Percentiles rank a stretch among this genome's conserved stretches.
These are phyloP conservation scores for Talaromyces sp. DNA, from an alignment of 2,329 filamentous ascomycete genomes.

Conservation along the genomic window DNA sequence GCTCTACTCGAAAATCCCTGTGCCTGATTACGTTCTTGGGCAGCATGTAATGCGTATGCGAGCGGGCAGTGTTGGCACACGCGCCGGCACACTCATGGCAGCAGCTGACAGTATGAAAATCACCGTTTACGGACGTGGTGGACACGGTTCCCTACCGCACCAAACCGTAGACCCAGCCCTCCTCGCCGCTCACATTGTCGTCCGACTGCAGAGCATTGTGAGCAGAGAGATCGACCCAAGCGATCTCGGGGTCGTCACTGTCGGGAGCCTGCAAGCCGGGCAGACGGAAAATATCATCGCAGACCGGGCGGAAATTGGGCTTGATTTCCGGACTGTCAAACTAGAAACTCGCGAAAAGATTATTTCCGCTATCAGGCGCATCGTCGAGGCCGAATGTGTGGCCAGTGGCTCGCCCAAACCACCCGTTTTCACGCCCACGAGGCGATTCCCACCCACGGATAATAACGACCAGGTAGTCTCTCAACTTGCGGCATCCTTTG, in stretches of 20 bases:
- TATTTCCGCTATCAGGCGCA: constrained; percentile 44
- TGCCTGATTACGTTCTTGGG: constrained; percentile 53
- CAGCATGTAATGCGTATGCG: constrained; percentile 50
- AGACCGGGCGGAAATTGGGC: constrained; percentile 48
- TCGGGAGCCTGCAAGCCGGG: constrained; percentile 54
- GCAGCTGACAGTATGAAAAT: constrained; percentile 45
- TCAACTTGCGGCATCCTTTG: constrained; percentile 42
- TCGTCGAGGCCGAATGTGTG: constrained; percentile 52
- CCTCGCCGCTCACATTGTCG: constrained; percentile 51
- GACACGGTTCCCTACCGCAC: constrained; percentile 55
- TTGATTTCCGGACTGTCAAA: constrained; percentile 50
- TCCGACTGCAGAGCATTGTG: constrained; percentile 56
- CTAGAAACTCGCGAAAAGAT: constrained; percentile 44
- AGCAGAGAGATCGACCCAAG: constrained; percentile 48
- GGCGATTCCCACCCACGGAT: constrained; percentile 48
- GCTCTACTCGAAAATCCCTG: constrained; percentile 46
- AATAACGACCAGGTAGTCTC: constrained; percentile 46
- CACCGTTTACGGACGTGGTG: constrained; percentile 54
- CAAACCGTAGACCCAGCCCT: constrained; percentile 54
- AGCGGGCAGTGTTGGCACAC: constrained; percentile 35
- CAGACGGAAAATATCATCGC: constrained; percentile 58
- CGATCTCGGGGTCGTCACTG: constrained; percentile 54
- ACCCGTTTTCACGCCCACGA: constrained; percentile 44
- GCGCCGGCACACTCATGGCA: constrained; percentile 37
- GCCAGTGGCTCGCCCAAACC: constrained; percentile 46